These are phyloP conservation scores for Vararia minispora DNA, from an alignment of 768 basidiomycete species.

Conservation along the genomic window DNA sequence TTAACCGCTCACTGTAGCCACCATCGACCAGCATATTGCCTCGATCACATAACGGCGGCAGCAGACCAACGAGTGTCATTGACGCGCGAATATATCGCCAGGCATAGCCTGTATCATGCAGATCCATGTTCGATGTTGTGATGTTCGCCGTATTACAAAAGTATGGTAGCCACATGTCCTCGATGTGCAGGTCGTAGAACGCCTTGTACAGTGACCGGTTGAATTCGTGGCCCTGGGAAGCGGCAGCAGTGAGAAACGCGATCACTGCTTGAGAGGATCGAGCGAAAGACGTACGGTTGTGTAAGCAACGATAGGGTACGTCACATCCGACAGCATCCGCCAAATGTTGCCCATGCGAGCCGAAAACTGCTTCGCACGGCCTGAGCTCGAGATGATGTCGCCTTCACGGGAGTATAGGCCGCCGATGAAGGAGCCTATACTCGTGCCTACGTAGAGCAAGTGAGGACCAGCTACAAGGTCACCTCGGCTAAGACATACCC, in stretches of 20 bases:
- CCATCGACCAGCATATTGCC: conserved; percentile 89
- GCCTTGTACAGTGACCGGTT: conserved; percentile 93
- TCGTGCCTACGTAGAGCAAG: conserved; percentile 43
- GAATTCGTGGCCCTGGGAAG: conserved; percentile 76
- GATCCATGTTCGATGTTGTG: conserved; percentile 90
- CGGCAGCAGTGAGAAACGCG: not conserved
- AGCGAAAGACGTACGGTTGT: conserved; percentile 48
- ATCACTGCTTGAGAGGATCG: too few species aligned
- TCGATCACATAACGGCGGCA: conserved; percentile 91
- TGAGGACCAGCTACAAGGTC: not conserved
- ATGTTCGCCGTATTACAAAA: conserved; percentile 99
- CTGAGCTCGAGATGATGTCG: conserved; percentile 76
- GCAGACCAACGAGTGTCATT: conserved; percentile 91
- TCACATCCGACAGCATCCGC: conserved; percentile 89
- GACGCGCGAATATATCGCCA: conserved; percentile 97
- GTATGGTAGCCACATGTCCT: conserved; percentile 98
- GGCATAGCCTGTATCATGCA: conserved; percentile 97
- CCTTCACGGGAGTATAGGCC: conserved; percentile 93
- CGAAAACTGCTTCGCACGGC: conserved; percentile 85
- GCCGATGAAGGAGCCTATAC: conserved; percentile 87
- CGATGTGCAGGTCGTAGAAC: conserved; percentile 89
- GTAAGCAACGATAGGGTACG: conserved; percentile 86
- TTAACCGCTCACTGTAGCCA: conserved; percentile 57
- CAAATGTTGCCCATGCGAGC: conserved; percentile 89
- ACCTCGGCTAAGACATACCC: conserved; percentile 30